phyloP scores from a whole-genome alignment of 495 filamentous ascomycete genomes.

The Lasiosphaeria hispida region DNA sequence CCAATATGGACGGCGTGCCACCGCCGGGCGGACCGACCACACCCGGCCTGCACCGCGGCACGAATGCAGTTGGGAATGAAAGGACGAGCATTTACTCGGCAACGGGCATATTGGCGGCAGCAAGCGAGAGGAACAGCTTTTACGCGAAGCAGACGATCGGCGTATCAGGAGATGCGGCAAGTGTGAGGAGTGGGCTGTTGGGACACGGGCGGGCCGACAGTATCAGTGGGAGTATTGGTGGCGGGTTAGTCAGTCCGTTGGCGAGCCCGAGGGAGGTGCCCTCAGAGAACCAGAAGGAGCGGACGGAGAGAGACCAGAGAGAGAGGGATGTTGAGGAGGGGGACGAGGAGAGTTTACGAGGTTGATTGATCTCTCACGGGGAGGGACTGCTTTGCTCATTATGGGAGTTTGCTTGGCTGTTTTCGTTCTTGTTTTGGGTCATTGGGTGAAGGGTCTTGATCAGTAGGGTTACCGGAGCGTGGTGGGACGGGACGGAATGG shows the following conservation, averaged over 20 bases:
- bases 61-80: slow-evolving; percentile 67
- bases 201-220: slow-evolving; percentile 82
- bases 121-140: slow-evolving; percentile 77
- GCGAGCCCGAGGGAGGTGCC: slow-evolving; percentile 52
- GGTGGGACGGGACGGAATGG: too few relatives aligned
- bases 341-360: slow-evolving; percentile 3
- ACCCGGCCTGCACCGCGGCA: slow-evolving; percentile 52
- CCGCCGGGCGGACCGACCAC: slow-evolving; percentile 27
- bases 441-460: too few relatives aligned
- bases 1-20: slow-evolving; percentile 56
- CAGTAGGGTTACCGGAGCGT: too few relatives aligned
- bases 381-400: too few relatives aligned
- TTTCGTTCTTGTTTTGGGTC: too few relatives aligned
- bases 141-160: slow-evolving; percentile 69
- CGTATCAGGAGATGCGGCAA: slow-evolving; percentile 67
- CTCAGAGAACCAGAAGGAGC: slow-evolving; percentile 15
- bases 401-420: too few relatives aligned
- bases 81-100: slow-evolving; percentile 83
- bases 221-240: slow-evolving; percentile 66
- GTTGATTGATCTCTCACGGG: background rate
- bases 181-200: slow-evolving; percentile 71
- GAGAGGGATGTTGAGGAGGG: slow-evolving; percentile 13
- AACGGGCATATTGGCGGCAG: slow-evolving; percentile 57
- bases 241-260: slow-evolving; percentile 55
- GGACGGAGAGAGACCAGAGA: slow-evolving; percentile 23